Evolutionary conservation across 1,284 basidiomycete species (phyloP).

Genomic region (Volvariella volvacea): DNA sequence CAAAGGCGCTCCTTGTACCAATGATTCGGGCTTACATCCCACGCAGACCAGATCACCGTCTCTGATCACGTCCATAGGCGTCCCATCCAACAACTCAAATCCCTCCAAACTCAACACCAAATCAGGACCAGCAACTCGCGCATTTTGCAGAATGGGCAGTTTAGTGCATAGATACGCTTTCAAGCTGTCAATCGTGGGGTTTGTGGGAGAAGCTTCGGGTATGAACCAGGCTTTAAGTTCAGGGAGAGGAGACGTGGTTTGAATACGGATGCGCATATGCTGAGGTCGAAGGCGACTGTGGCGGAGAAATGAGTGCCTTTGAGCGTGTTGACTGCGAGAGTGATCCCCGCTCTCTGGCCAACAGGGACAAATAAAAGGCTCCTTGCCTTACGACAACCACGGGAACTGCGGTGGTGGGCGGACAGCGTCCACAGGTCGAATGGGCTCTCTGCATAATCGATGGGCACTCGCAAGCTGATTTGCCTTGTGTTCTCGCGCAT

Average conservation of each 20-base stretch:
- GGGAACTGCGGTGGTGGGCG: too few species aligned
- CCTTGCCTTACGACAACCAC: too few species aligned
- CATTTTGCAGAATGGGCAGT: conserved; percentile 20
- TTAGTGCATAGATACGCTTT: conserved; percentile 24
- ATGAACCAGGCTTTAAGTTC: conserved; percentile 34
- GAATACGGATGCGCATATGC: conserved; percentile 30
- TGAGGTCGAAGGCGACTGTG: neutral
- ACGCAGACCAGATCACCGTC: conserved; percentile 31
- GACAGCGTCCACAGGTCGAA: too few species aligned
- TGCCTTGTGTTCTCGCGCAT: too few species aligned
- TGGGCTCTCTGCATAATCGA: too few species aligned
- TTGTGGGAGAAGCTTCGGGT: conserved; percentile 15
- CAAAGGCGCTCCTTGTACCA: too few species aligned
- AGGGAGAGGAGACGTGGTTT: conserved; percentile 29
- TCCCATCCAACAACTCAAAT: conserved; percentile 33
- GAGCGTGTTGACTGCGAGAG: neutral
- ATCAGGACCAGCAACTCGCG: conserved; percentile 12
- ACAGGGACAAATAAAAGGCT: too few species aligned
- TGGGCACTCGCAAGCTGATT: too few species aligned
- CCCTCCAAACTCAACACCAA: conserved; percentile 28
- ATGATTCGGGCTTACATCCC: too few species aligned
- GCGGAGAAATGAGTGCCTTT: neutral
- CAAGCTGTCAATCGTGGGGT: conserved; percentile 20
- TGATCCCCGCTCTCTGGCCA: too few species aligned
- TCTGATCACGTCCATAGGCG: conserved; percentile 25